A percentile compares a stretch with the other conserved stretches of the same genome.
Conservation (phyloP, 192 early-diverging fungal genomes). For the Coemansia sp. region DNA sequence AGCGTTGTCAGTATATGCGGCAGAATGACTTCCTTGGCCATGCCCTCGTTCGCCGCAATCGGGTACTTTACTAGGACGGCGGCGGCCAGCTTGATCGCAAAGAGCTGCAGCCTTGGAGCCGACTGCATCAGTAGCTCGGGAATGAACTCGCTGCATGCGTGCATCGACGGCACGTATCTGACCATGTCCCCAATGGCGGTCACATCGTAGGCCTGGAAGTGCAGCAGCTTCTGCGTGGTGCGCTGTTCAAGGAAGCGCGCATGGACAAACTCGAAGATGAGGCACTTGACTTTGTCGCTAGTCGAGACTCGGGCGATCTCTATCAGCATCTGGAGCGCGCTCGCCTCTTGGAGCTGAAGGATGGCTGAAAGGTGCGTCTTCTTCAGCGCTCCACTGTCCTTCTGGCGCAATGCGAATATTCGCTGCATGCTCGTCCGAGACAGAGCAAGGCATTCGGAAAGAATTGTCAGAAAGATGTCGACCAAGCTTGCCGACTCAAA, state of each 20-base stretch:
- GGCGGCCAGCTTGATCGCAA: constrained; percentile 45
- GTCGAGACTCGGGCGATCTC: constrained; percentile 29
- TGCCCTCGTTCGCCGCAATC: constrained; percentile 39
- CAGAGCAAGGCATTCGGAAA: constrained; percentile 50
- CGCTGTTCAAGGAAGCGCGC: constrained; percentile 62
- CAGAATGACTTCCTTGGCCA: constrained; percentile 53
- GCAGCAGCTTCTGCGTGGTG: constrained; percentile 58
- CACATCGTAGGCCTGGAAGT: constrained; percentile 64
- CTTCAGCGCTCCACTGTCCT: constrained; percentile 18
- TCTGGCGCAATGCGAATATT: constrained; percentile 41
- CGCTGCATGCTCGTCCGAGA: constrained; percentile 49
- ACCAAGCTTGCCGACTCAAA: constrained; percentile 53
- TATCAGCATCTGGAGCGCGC: constrained; percentile 59
- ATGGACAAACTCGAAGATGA: constrained; percentile 63
- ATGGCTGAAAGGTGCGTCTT: constrained; percentile 53
- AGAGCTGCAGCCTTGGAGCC: constrained; percentile 35
- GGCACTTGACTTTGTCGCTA: constrained; percentile 19
- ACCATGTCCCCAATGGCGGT: constrained; percentile 58
- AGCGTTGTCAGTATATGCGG: constrained; percentile 50
- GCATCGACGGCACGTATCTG: constrained; percentile 65
- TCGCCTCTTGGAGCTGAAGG: constrained; percentile 60
- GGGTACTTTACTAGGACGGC: constrained; percentile 47
- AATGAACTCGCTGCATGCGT: constrained; percentile 61
- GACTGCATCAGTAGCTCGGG: constrained; percentile 58
- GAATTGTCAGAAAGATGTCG: constrained; percentile 38